Percentiles rank a stretch among this genome's conserved stretches.
phyloP scores from a whole-genome alignment of 768 basidiomycete species.

The Pleurotus cornucopiae region DNA sequence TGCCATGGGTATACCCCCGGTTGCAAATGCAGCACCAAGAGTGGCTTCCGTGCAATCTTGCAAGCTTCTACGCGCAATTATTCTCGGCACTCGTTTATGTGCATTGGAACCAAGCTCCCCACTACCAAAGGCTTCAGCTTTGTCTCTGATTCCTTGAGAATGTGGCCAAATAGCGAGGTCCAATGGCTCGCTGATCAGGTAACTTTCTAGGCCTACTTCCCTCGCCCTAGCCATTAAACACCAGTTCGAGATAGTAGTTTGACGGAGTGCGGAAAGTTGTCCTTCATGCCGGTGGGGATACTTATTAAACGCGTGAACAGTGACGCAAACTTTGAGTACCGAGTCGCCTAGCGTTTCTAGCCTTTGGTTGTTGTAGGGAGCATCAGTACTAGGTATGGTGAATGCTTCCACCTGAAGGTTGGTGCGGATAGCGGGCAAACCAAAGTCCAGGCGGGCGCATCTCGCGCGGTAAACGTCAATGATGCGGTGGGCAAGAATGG shows the following conservation, averaged over 20 bases:
- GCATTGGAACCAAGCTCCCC: constrained; percentile 10
- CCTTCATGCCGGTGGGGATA: constrained; percentile 82
- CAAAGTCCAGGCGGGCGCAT: constrained; percentile 46
- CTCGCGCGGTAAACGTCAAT: constrained; percentile 61
- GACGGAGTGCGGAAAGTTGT: constrained; percentile 64
- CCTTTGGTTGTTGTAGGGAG: constrained; percentile 77
- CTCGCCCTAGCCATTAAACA: constrained; percentile 66
- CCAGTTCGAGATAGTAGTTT: constrained; percentile 64
- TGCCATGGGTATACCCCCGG: constrained; percentile 69
- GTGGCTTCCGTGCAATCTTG: constrained; percentile 89
- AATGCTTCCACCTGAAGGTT: constrained; percentile 67
- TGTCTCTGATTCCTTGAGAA: constrained; percentile 33
- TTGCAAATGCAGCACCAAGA: constrained; percentile 70
- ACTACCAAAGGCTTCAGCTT: constrained; percentile 13
- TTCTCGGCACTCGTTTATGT: constrained; percentile 33
- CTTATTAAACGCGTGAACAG: constrained; percentile 72
- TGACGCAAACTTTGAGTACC: constrained; percentile 71
- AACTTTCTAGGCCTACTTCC: constrained; percentile 57
- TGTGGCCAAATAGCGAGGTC: constrained; percentile 59
- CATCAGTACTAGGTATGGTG: constrained; percentile 62
- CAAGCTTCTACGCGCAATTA: constrained; percentile 63
- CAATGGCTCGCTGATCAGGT: constrained; percentile 55
- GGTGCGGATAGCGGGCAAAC: constrained; percentile 55
- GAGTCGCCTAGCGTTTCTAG: constrained; percentile 87
- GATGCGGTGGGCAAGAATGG: constrained; percentile 62